Evolutionary conservation across 257 asterid genomes (phyloP).

Genomic region (Primulina huaijiensis): DNA sequence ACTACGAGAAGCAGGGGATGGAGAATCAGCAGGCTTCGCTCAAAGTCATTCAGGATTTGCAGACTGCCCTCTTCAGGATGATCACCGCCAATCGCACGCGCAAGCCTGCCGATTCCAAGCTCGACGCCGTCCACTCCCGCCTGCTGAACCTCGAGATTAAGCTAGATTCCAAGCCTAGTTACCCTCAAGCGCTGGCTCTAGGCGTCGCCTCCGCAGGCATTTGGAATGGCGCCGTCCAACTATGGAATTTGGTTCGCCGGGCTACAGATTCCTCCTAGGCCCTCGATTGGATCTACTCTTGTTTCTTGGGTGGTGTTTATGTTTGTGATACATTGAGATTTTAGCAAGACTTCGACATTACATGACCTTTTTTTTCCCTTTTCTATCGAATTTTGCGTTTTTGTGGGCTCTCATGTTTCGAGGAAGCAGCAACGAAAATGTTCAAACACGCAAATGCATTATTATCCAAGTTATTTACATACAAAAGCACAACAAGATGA

Average conservation of each 20-base stretch:
- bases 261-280: conserved; percentile 36
- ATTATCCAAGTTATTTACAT: not conserved
- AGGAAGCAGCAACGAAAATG: not conserved
- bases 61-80: conserved; percentile 62
- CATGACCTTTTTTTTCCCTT: too few relatives aligned
- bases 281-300: too few relatives aligned
- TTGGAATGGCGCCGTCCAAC: conserved; percentile 43
- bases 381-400: too few relatives aligned
- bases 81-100: conserved; percentile 33
- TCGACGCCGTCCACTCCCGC: conserved; percentile 65
- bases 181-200: conserved; percentile 58
- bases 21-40: conserved; percentile 71
- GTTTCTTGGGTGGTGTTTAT: too few relatives aligned
- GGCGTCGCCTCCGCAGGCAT: conserved; percentile 69
- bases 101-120: conserved; percentile 41
- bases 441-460: not conserved
- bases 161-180: conserved; percentile 81
- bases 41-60: conserved; percentile 80
- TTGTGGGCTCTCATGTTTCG: not conserved
- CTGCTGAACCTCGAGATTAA: conserved; percentile 62
- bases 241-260: conserved; percentile 60
- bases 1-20: conserved; percentile 81
- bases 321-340: too few relatives aligned
- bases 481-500: not conserved
- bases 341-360: too few relatives aligned